Conservation (phyloP, 2,329 filamentous ascomycete species). For the Juglanconis sp. region DNA sequence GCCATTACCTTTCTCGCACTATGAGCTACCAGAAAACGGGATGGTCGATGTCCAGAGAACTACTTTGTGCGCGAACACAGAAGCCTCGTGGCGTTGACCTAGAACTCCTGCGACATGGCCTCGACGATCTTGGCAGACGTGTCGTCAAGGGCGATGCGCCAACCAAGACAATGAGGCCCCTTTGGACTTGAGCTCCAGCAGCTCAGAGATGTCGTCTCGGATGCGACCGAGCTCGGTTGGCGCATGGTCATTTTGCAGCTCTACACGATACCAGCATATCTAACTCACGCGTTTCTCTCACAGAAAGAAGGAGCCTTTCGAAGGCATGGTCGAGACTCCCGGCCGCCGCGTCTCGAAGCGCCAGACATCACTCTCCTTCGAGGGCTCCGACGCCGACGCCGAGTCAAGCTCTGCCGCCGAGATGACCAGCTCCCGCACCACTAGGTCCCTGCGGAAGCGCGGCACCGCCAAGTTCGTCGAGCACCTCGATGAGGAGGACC, state of each 20-base stretch:
- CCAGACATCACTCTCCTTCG: conserved; percentile 45
- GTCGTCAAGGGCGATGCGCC: too few relatives aligned
- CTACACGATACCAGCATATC: not conserved
- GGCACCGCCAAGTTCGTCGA: conserved; percentile 48
- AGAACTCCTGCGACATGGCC: too few relatives aligned
- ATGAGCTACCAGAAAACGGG: not conserved
- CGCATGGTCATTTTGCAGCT: not conserved
- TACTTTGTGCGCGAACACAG: not conserved
- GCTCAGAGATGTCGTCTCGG: too few relatives aligned
- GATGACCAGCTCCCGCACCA: conserved; percentile 25
- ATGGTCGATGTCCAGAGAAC: not conserved
- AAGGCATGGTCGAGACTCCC: conserved; percentile 60
- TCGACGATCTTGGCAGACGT: too few relatives aligned
- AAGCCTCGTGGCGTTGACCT: not conserved
- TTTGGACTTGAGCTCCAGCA: too few relatives aligned
- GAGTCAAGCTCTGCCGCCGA: conserved; percentile 49
- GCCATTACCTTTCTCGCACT: not conserved
- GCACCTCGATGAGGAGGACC: conserved; percentile 44
- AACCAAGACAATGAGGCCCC: too few relatives aligned
- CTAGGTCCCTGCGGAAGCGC: conserved; percentile 40
- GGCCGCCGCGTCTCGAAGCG: conserved; percentile 43
- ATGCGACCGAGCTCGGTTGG: not conserved
- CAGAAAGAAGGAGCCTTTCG: conserved; percentile 60
- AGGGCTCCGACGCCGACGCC: conserved; percentile 45
- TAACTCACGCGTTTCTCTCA: not conserved